phyloP scores from a whole-genome alignment of 2,329 filamentous ascomycete species.

The Fusarium sp. region DNA sequence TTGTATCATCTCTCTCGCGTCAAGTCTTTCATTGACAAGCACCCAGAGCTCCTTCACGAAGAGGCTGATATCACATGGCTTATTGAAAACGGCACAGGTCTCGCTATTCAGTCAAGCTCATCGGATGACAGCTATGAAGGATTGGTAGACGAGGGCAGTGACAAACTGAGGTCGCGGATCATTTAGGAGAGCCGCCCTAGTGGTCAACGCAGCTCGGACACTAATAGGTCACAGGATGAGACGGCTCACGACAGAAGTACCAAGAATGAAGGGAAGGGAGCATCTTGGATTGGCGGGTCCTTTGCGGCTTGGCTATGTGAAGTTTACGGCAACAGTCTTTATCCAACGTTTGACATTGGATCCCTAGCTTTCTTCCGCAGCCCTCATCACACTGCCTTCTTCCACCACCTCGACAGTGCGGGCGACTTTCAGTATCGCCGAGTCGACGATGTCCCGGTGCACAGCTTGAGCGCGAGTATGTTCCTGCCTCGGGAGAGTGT shows the following conservation, averaged over 20 bases:
- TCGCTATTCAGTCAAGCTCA: neutral
- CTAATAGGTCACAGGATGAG: slow-evolving; percentile 29
- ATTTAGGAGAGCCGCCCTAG: slow-evolving; percentile 37
- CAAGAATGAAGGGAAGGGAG: slow-evolving; percentile 22
- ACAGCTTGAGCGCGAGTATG: slow-evolving; percentile 64
- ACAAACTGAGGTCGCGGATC: slow-evolving; percentile 27
- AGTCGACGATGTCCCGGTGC: slow-evolving; percentile 60
- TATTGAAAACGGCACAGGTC: slow-evolving; percentile 38
- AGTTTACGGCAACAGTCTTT: slow-evolving; percentile 61
- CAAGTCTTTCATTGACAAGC: slow-evolving; percentile 55
- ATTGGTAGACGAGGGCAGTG: slow-evolving; percentile 12
- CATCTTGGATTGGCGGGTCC: slow-evolving; percentile 41
- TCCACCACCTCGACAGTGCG: slow-evolving; percentile 58
- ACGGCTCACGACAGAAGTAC: slow-evolving; percentile 11
- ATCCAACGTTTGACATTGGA: slow-evolving; percentile 65
- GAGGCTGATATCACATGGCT: slow-evolving; percentile 62
- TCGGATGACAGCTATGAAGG: slow-evolving; percentile 5
- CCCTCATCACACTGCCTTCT: slow-evolving; percentile 57
- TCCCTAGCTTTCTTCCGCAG: slow-evolving; percentile 61
- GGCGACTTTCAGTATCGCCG: slow-evolving; percentile 61
- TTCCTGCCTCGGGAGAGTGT: slow-evolving; percentile 61
- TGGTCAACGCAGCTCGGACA: slow-evolving; percentile 15
- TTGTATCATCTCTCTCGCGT: slow-evolving; percentile 57
- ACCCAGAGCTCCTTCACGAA: slow-evolving; percentile 56
- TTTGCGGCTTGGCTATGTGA: slow-evolving; percentile 48